A percentile compares a stretch with the other conserved stretches of the same genome.
Conservation (phyloP, 2,329 filamentous ascomycete genomes). For the Colletotrichum paranaense region DNA sequence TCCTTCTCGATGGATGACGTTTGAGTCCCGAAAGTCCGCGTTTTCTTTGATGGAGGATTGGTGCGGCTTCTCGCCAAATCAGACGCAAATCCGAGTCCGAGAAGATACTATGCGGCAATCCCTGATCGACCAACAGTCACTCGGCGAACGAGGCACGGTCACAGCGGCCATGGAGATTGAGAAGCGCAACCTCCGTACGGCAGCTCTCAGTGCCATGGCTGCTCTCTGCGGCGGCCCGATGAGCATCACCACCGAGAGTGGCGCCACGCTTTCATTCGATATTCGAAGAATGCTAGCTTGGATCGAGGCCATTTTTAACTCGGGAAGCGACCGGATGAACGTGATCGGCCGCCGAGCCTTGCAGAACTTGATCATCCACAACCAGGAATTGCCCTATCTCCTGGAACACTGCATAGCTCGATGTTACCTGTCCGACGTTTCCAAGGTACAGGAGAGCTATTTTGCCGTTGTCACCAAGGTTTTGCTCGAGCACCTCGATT, state of each 20-base stretch:
- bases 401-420: slow-evolving; percentile 90
- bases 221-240: slow-evolving; percentile 88
- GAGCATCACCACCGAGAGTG: slow-evolving; percentile 88
- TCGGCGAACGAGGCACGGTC: slow-evolving; percentile 79
- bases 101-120: slow-evolving; percentile 91
- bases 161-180: slow-evolving; percentile 97
- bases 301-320: slow-evolving; percentile 95
- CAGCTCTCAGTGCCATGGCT: slow-evolving; percentile 95
- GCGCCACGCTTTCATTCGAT: slow-evolving; percentile 90
- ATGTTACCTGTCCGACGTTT: slow-evolving; percentile 85
- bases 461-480: slow-evolving; percentile 93
- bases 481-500: slow-evolving; percentile 83
- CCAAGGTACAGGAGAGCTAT: slow-evolving; percentile 93
- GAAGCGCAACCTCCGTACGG: slow-evolving; percentile 89
- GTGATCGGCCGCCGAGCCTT: slow-evolving; percentile 88
- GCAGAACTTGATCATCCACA: slow-evolving; percentile 90
- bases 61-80: slow-evolving; percentile 97
- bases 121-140: slow-evolving; percentile 81
- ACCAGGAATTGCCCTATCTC: slow-evolving; percentile 86
- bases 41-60: slow-evolving; percentile 99
- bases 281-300: slow-evolving; percentile 92
- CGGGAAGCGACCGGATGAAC: slow-evolving; percentile 91
- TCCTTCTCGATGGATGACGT: slow-evolving; percentile 94
- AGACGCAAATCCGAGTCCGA: slow-evolving; percentile 80
- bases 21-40: slow-evolving; percentile 93